Conservation (phyloP, 768 basidiomycete species). For the Boletus eberwhitei region DNA sequence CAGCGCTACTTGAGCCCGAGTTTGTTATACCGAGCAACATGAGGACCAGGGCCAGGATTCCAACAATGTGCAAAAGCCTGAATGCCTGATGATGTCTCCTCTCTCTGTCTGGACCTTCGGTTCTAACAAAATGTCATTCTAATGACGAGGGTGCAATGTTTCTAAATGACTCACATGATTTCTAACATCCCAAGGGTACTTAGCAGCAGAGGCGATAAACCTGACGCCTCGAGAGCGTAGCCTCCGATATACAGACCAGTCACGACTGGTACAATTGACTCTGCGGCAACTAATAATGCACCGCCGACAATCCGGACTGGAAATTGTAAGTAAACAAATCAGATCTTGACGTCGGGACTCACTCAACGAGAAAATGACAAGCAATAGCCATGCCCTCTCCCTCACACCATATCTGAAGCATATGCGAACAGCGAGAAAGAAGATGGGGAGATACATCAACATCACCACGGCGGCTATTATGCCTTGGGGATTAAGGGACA, state of each 20-base stretch:
- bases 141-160: background rate
- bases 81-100: slow-evolving; percentile 10
- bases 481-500: slow-evolving; percentile 40
- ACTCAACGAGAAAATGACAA: slow-evolving; percentile 61
- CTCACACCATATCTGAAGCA: slow-evolving; percentile 53
- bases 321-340: slow-evolving; percentile 2
- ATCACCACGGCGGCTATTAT: slow-evolving; percentile 60
- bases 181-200: slow-evolving; percentile 36
- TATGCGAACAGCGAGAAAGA: slow-evolving; percentile 43
- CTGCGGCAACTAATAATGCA: slow-evolving; percentile 53
- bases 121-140: slow-evolving; percentile 20
- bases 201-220: slow-evolving; percentile 39
- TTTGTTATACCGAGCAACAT: slow-evolving; percentile 32
- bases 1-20: slow-evolving; percentile 12
- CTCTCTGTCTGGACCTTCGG: slow-evolving; percentile 27
- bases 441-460: slow-evolving; percentile 56
- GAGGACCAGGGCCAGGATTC: slow-evolving; percentile 29
- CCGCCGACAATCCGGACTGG: slow-evolving; percentile 59
- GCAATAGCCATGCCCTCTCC: slow-evolving; percentile 65
- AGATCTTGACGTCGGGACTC: slow-evolving; percentile 20
- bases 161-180: slow-evolving; percentile 30
- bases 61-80: slow-evolving; percentile 29
- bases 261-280: slow-evolving; percentile 39
- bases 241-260: slow-evolving; percentile 49
- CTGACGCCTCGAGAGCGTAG: slow-evolving; percentile 41